Evolutionary conservation across 2,329 filamentous ascomycete genomes (phyloP), one percentile per base, ranked within the genome.

Genomic region (Mariannaea elegans): DNA sequence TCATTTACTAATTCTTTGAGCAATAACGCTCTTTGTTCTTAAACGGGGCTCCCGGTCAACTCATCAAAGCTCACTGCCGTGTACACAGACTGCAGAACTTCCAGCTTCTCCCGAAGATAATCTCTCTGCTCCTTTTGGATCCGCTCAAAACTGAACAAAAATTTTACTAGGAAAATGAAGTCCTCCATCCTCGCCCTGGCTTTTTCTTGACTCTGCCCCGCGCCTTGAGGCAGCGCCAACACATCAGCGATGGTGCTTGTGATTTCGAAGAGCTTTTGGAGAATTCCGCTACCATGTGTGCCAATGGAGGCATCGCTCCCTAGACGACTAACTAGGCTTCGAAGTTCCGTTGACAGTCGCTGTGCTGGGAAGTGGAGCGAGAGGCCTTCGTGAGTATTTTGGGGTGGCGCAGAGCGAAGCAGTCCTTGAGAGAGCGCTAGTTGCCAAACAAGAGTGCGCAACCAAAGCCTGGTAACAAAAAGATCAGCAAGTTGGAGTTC

Each of bases 201-300:
- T 27, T 83, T 82, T 36, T 81, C 76, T 4, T 80, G 71, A 8
- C 66, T 69, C 54, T 73, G 49, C 21, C 64, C 61, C 0, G 79
- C 77, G 1, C 77, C 77, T 7, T 78, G 76, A 0, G 82, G 81
- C 13, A 86, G 73, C 42, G 83, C 81, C 19, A 87, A 77, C 2
- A 87, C 84, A 63, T 87, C 84, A 8, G 84, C 83, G 44, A 87
- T 83, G 2, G 84, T 86, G 67, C 84, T 85, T 0, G 84, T 83
- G 61, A 87, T 84, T 65, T 87, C 85, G 55, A 87, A 85, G 4
- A 87, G 75, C 68, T 87, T 87, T 61, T 85, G 81, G 51, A 86
- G 75, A 54, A 87, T 84, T 19, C 82, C 82, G 34, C 78, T 82
- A 7, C 85, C 84, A 64, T 87, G 84, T 4, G 84, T 81, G 24